Evolutionary conservation across 2,329 filamentous ascomycete genomes (phyloP).

Genomic region (Stromatinia cepivora): DNA sequence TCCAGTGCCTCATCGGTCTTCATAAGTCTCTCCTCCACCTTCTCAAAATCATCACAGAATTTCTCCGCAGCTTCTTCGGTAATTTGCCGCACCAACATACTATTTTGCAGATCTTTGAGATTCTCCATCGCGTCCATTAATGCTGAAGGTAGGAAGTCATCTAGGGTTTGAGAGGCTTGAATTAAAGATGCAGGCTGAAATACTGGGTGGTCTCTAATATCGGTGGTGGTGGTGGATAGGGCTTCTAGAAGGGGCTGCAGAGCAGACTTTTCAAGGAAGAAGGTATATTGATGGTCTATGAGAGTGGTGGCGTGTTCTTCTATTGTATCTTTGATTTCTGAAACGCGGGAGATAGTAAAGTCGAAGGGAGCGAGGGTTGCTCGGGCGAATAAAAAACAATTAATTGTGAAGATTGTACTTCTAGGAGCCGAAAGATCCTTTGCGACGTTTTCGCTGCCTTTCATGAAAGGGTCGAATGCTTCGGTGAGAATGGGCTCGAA

Average conservation of each 20-base stretch:
- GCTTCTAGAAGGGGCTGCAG: constrained; percentile 63
- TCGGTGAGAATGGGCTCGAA: constrained; percentile 76
- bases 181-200: constrained; percentile 63
- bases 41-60: constrained; percentile 84
- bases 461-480: constrained; percentile 82
- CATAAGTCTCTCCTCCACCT: constrained; percentile 61
- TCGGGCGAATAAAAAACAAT: constrained; percentile 64
- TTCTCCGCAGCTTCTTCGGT: constrained; percentile 79
- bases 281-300: constrained; percentile 66
- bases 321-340: constrained; percentile 58
- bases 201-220: constrained; percentile 53
- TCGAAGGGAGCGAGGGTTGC: constrained; percentile 57
- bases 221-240: constrained; percentile 43
- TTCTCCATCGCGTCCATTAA: constrained; percentile 89
- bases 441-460: constrained; percentile 70
- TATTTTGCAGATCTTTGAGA: constrained; percentile 70
- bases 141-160: constrained; percentile 89
- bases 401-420: constrained; percentile 69
- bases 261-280: constrained; percentile 74
- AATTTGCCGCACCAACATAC: constrained; percentile 69
- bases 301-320: constrained; percentile 58
- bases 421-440: constrained; percentile 59
- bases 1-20: constrained; percentile 54
- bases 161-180: constrained; percentile 71
- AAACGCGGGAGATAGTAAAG: constrained; percentile 60